Evolutionary conservation across 2,329 filamentous ascomycete genomes (phyloP).

Genomic region (Colletotrichum musicola): DNA sequence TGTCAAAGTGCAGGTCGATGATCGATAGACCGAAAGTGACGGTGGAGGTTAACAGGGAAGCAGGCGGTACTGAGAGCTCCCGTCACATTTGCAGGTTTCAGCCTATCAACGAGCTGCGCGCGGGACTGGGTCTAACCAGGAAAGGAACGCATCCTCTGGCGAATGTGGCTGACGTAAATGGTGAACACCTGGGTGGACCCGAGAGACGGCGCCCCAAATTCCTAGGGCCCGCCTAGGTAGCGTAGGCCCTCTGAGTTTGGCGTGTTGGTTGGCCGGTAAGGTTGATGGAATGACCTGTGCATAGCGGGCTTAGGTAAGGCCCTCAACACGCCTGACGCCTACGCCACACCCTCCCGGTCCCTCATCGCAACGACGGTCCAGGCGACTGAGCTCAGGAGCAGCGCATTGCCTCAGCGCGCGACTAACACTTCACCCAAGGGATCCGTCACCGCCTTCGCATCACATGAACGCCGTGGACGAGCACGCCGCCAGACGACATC

Average conservation of each 20-base stretch:
- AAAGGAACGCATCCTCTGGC: constrained; percentile 18
- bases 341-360: constrained; percentile 16
- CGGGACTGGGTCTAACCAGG: constrained; percentile 33
- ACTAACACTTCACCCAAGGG: constrained; percentile 1
- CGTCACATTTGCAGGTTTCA: constrained; percentile 37
- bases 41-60: constrained; percentile 40
- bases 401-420: not conserved
- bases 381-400: constrained; percentile 9
- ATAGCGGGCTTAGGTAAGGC: constrained; percentile 16
- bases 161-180: constrained; percentile 36
- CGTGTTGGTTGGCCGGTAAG: constrained; percentile 17
- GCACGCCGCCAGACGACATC: constrained; percentile 21
- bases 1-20: constrained; percentile 35
- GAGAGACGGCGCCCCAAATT: constrained; percentile 4
- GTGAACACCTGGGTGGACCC: constrained; percentile 3
- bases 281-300: not conserved
- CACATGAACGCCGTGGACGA: constrained; percentile 16
- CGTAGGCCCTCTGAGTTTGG: not conserved
- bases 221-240: constrained; percentile 11
- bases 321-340: constrained; percentile 13
- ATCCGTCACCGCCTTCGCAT: constrained; percentile 19
- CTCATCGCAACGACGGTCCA: constrained; percentile 25
- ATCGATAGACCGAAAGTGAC: constrained; percentile 35
- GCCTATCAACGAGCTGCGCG: constrained; percentile 37
- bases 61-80: constrained; percentile 39